Evolutionary conservation across 495 filamentous ascomycete species (phyloP), one percentile per base, ranked within the genome.

Genomic region (Pseudevernia furfuracea): DNA sequence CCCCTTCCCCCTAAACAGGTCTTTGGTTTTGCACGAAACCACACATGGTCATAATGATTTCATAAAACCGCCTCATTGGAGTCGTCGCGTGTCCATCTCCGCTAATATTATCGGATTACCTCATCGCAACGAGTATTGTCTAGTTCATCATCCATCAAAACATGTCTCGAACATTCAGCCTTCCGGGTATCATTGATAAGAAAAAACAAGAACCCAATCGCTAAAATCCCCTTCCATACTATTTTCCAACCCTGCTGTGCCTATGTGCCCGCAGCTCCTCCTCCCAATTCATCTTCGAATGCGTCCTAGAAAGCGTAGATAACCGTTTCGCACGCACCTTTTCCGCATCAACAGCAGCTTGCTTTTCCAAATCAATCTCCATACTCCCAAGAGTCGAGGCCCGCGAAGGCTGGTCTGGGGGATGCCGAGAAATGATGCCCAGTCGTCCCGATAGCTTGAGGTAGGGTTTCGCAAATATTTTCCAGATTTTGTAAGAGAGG

Each of bases 401-500:
- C 11, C 48, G 37, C 48, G 23, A 34, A n/a, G 30, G 34, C 21
- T 46, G 38, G 23, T 38, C 38, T 9, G 64, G 17, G 5, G 60
- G 61, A 21, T 0, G 4, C 1, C 43, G 41, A 1, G 37, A n/a
- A 37, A 52, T n/a, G 39, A 58, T 9, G 43, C 55, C 17, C 2
- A 53, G 38, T 23, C 41, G 39, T 2, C 41, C 5, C 38, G 64
- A 21, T 5, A 63, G 8, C 0, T 1, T 43, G 23, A 39, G n/a
- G 12, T 64, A 30, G 30, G 64, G 60, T 17, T 43, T 15, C 11
- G 49, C 39, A 14, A 67, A n/a, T 11, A 77, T 67, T n/a, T 71
- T 74, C 46, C 71, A 69, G 0, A 66, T 38, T 62, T 70, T 74
- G 4, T 60, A 63, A 8, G 74, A 67, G 39, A 61, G 59, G 48